A percentile compares a stretch with the other conserved stretches of the same genome.
These are phyloP conservation scores for Aspergillus neoniger DNA, from an alignment of 2,329 filamentous ascomycete genomes.

Conservation along the genomic window DNA sequence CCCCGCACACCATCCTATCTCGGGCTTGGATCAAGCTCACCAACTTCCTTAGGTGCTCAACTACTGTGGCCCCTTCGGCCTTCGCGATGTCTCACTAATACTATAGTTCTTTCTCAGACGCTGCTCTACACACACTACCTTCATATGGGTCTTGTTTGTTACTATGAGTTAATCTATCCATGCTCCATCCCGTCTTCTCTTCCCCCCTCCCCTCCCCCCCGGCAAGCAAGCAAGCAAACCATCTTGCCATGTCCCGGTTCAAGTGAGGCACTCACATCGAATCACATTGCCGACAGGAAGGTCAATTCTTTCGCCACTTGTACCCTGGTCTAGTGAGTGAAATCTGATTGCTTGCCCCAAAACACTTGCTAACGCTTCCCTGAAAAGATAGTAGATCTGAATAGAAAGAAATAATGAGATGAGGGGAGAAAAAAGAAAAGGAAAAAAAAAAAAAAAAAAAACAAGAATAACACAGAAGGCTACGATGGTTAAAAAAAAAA, in stretches of 20 bases:
- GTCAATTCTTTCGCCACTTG: not conserved
- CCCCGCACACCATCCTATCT: constrained; percentile 1
- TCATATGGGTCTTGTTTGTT: not conserved
- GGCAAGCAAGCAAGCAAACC: not conserved
- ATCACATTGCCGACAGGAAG: not conserved
- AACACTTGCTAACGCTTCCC: not conserved
- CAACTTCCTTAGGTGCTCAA: not conserved
- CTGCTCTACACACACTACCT: not conserved
- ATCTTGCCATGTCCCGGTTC: not conserved
- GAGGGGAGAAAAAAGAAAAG: not conserved
- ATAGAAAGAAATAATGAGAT: not conserved
- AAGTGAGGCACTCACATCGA: not conserved
- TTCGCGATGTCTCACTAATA: not conserved
- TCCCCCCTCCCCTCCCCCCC: not conserved
- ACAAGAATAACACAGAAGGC: too few relatives aligned
- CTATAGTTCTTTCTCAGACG: not conserved
- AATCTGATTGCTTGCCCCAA: not conserved
- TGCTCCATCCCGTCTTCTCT: not conserved
- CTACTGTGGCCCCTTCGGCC: not conserved
- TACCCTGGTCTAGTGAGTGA: not conserved
- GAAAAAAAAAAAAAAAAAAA: not conserved
- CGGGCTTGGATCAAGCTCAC: not conserved
- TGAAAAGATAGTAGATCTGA: too few relatives aligned
- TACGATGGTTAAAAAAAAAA: too few relatives aligned
- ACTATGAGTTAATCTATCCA: not conserved